phyloP scores from a whole-genome alignment of 1,139 yeast genomes.

The Pichia sp. region DNA sequence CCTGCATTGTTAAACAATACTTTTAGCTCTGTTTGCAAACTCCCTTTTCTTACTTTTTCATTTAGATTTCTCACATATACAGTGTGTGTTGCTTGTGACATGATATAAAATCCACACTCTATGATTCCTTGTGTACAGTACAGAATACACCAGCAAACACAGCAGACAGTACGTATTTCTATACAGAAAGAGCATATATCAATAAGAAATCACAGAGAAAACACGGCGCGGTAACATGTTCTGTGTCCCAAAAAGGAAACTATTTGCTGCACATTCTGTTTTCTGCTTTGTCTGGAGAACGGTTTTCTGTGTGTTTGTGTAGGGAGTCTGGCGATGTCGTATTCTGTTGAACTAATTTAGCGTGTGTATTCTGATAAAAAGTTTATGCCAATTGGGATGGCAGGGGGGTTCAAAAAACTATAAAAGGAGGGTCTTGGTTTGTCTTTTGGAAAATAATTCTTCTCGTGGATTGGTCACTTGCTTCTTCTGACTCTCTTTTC shows the following conservation, averaged over 20 bases:
- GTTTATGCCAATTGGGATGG: not conserved
- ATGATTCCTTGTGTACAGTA: no score
- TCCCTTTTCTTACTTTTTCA: constrained; percentile 55
- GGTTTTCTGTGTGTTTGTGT: no score
- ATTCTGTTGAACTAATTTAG: no score
- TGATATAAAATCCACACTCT: no score
- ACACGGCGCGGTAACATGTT: not conserved
- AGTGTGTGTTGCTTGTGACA: no score
- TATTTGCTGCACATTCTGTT: not conserved
- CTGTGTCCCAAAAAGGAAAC: constrained; percentile 1
- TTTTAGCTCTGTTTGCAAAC: constrained; percentile 42
- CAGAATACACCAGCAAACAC: no score
- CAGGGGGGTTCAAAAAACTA: not conserved
- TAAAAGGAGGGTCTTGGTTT: not conserved
- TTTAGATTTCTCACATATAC: constrained; percentile 65
- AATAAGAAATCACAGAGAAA: not conserved
- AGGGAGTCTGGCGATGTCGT: no score
- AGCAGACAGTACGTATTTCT: no score
- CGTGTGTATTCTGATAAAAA: not conserved
- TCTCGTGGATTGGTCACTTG: no score
- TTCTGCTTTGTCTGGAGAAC: not conserved
- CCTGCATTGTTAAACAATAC: constrained; percentile 37
- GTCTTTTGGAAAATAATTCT: not conserved
- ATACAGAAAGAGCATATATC: no score
- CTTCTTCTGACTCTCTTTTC: not conserved